These are phyloP conservation scores for Fusarium sacchari DNA, from an alignment of 2,329 filamentous ascomycete species.

Conservation along the genomic window DNA sequence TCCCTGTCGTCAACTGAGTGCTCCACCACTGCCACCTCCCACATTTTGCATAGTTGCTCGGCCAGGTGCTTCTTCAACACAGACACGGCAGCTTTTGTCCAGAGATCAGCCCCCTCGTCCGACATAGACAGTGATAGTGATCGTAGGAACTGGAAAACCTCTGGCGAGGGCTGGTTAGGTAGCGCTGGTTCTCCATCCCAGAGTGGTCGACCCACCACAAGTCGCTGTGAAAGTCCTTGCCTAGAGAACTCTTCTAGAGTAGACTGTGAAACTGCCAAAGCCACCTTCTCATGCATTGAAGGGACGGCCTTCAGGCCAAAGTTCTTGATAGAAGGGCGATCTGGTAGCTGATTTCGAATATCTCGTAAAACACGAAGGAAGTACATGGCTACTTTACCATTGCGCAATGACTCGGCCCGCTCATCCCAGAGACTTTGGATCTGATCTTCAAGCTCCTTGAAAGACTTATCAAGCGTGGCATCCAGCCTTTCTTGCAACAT, in stretches of 20 bases:
- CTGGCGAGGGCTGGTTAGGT: constrained; percentile 81
- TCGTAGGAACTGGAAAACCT: constrained; percentile 76
- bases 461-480: constrained; percentile 64
- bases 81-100: constrained; percentile 75
- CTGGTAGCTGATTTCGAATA: constrained; percentile 73
- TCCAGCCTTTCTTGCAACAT: constrained; percentile 69
- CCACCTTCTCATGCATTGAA: constrained; percentile 71
- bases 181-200: constrained; percentile 84
- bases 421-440: constrained; percentile 62
- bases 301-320: constrained; percentile 72
- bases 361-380: constrained; percentile 79
- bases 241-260: constrained; percentile 60
- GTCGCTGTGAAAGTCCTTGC: constrained; percentile 55
- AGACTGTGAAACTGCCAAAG: constrained; percentile 59
- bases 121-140: constrained; percentile 74
- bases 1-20: constrained; percentile 30
- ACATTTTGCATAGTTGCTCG: constrained; percentile 59
- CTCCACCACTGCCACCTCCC: constrained; percentile 56
- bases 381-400: constrained; percentile 68
- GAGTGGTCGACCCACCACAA: constrained; percentile 70
- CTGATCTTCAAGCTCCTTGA: constrained; percentile 66
- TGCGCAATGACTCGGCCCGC: constrained; percentile 57
- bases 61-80: constrained; percentile 69
- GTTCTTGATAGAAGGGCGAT: constrained; percentile 57
- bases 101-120: constrained; percentile 78